Conservation (phyloP, 2,329 filamentous ascomycete species). For the Tolypocladium endophyticum region DNA sequence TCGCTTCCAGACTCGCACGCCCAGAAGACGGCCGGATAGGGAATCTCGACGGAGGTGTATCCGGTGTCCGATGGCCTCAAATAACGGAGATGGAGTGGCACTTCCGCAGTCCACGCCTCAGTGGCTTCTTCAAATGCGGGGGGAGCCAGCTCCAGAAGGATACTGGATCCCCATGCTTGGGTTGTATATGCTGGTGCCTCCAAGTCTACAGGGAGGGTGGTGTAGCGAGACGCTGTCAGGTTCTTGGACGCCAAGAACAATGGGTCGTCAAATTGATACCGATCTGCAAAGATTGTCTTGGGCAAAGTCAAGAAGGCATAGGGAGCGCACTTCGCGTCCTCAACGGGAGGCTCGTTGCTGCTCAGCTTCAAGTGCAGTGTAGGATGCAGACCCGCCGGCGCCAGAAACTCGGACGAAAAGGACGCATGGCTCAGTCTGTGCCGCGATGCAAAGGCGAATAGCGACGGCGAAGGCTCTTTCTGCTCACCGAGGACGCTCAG, state of each 20-base stretch:
- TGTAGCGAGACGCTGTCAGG: slow-evolving; percentile 54
- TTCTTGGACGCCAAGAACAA: slow-evolving; percentile 77
- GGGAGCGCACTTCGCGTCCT: slow-evolving; percentile 54
- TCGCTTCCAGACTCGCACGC: slow-evolving; percentile 62
- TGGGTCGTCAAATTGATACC: slow-evolving; percentile 68
- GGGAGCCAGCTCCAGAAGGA: slow-evolving; percentile 62
- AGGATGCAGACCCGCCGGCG: slow-evolving; percentile 75
- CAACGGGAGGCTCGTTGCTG: slow-evolving; percentile 35
- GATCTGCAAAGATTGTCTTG: slow-evolving; percentile 71
- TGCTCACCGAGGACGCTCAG: slow-evolving; percentile 71
- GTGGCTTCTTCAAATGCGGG: slow-evolving; percentile 25
- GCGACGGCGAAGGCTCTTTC: slow-evolving; percentile 57
- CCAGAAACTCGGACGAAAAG: slow-evolving; percentile 55
- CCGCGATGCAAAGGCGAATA: slow-evolving; percentile 76
- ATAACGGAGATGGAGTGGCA: slow-evolving; percentile 83
- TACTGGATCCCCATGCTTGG: slow-evolving; percentile 64
- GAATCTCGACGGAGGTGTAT: slow-evolving; percentile 46
- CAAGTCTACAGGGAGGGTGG: slow-evolving; percentile 72
- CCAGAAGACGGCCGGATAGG: slow-evolving; percentile 85
- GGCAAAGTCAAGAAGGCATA: slow-evolving; percentile 79
- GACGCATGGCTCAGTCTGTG: slow-evolving; percentile 50
- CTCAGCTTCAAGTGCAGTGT: slow-evolving; percentile 60
- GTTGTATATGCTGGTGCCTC: slow-evolving; percentile 82
- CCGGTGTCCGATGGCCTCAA: slow-evolving; percentile 51
- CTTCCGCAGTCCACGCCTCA: slow-evolving; percentile 51